Evolutionary conservation across 2,329 filamentous ascomycete genomes (phyloP).

Genomic region (Scytalidium lignicola): DNA sequence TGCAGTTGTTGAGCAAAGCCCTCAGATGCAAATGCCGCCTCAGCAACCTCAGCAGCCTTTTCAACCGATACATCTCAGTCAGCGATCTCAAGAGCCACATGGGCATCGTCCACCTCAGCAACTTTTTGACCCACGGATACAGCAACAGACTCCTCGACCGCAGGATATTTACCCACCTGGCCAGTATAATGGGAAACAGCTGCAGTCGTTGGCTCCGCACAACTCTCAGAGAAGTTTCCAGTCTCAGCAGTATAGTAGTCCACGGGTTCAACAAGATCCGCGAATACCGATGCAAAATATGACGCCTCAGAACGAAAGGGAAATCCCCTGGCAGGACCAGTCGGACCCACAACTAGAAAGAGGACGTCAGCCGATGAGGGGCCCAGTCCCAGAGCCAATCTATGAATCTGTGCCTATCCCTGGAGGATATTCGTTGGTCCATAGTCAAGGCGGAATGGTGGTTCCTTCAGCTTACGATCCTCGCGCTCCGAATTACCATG

Average conservation of each 20-base stretch:
- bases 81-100: background rate
- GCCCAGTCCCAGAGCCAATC: constrained; percentile 8
- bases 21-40: background rate
- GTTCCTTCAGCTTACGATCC: constrained; percentile 23
- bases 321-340: constrained; percentile 5
- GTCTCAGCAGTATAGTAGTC: background rate
- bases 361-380: constrained; percentile 14
- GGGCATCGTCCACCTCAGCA: background rate
- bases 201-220: background rate
- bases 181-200: background rate
- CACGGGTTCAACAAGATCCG: background rate
- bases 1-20: constrained; percentile 4
- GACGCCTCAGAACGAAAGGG: background rate
- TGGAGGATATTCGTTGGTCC: constrained; percentile 23
- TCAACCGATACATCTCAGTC: background rate
- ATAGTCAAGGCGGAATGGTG: constrained; percentile 20
- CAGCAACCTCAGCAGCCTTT: constrained; percentile 4
- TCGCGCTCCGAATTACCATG: constrained; percentile 15
- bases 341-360: constrained; percentile 10
- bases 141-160: constrained; percentile 1
- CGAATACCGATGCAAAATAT: background rate
- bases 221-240: background rate
- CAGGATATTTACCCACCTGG: constrained; percentile 2
- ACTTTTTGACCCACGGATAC: background rate
- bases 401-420: constrained; percentile 28